Evolutionary conservation across 345 rosid genomes (phyloP), one percentile per base, ranked within the genome.

Genomic region (Gynandropsis gynandra): DNA sequence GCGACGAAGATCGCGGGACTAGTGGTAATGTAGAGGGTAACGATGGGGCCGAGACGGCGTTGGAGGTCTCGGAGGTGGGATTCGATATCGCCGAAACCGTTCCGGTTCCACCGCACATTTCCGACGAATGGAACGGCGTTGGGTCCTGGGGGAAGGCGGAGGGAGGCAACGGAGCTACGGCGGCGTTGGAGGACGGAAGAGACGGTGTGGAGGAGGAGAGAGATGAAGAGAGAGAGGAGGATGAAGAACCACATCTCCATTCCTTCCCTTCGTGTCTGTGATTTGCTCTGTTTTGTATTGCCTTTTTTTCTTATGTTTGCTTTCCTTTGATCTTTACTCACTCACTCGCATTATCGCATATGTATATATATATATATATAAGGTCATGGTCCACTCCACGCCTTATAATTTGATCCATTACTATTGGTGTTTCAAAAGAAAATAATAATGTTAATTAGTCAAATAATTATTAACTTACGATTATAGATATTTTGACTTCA

Each of bases 1-100:
- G 58, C 24, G 13, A 75, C 35, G 38, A 69, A 63, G 32, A 72
- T 72, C 34, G 54, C 7, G 1, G 77, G 70, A 1, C 31, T 47
- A 1, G 65, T 32, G 16, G 61, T 47, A 15, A 68, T 11, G 6
- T 5, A 46, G 47, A 75, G 45, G 8, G 74, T 68, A 59, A 75
- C 14, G 24, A 65, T 44, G 4, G 70, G 67, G 32, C 76, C 72
- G 9, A 53, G 33, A 16, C 50, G 66, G 16, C 7, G 7, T 15
- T 27, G 50, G 5, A 45, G 19, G 0, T 29, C n/a, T 1, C 52
- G 56, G 27, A 41, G 21, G 11, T 58, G 10, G 2, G 34, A 16
- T 10, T 24, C 19, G 11, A 59, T 14, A 1, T 38, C 40, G 16
- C 49, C 7, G 5, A 52, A 5, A 5, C 64, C 17, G 19, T 17